A percentile compares a stretch with the other conserved stretches of the same genome.
phyloP scores from a whole-genome alignment of 140 eudicot species.

The Oenanthe javanica region DNA sequence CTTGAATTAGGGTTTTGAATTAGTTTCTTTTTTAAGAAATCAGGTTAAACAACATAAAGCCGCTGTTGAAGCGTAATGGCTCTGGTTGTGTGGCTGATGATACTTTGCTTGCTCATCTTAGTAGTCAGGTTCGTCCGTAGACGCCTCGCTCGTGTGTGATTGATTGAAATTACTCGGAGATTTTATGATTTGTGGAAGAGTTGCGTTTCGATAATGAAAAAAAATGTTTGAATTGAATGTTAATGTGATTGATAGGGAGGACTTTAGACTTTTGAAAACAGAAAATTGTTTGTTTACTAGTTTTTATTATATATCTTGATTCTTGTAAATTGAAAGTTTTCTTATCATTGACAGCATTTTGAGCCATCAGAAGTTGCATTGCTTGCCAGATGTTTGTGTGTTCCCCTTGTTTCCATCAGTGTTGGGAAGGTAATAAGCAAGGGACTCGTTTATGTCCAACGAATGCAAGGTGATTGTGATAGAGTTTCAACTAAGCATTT shows the following conservation, averaged over 20 bases:
- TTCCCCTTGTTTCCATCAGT: slow-evolving; percentile 74
- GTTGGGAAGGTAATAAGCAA: slow-evolving; percentile 80
- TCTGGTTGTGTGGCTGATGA: slow-evolving; percentile 65
- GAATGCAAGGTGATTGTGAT: slow-evolving; percentile 38
- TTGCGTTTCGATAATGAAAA: too few relatives aligned
- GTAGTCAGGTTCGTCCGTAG: slow-evolving; percentile 48
- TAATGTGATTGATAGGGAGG: too few relatives aligned
- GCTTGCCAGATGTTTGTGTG: slow-evolving; percentile 74
- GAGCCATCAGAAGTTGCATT: slow-evolving; percentile 84
- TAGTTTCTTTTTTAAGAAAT: too few relatives aligned
- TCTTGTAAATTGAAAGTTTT: too few relatives aligned
- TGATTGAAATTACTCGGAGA: background rate
- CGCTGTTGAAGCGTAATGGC: slow-evolving; percentile 57
- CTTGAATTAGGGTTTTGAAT: background rate
- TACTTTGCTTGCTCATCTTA: slow-evolving; percentile 54
- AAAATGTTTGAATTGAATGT: too few relatives aligned
- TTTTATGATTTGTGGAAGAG: background rate
- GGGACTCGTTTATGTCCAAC: slow-evolving; percentile 65
- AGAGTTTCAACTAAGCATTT: background rate
- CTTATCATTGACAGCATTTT: slow-evolving; percentile 48
- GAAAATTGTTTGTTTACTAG: too few relatives aligned
- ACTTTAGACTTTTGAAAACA: too few relatives aligned
- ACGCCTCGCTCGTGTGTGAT: background rate
- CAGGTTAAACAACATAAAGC: slow-evolving; percentile 21
- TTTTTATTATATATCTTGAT: too few relatives aligned